These are phyloP conservation scores for Blastocystis sp. DNA, from an alignment of 352 stramenopile species.

Conservation along the genomic window DNA sequence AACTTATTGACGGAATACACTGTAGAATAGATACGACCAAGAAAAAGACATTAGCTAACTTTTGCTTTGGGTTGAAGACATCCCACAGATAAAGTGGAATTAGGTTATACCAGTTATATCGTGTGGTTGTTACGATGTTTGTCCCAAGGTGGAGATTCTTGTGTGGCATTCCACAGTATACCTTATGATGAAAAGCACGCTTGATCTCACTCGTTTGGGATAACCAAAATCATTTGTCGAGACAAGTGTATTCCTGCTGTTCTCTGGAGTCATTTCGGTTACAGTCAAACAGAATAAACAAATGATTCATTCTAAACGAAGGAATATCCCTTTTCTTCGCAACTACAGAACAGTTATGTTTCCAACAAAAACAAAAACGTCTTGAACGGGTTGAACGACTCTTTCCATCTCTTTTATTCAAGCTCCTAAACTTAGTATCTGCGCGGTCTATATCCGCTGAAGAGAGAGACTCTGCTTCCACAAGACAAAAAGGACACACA, in stretches of 20 bases:
- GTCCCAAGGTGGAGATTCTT: neutral
- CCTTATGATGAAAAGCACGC: neutral
- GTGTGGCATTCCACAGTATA: neutral
- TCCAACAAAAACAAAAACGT: neutral
- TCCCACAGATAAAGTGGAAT: conserved; percentile 56
- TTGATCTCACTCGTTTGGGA: neutral
- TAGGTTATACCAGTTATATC: conserved; percentile 7
- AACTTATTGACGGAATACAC: conserved; percentile 47
- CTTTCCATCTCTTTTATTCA: neutral
- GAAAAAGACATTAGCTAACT: conserved; percentile 58
- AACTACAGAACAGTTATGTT: neutral
- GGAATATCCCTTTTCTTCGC: neutral
- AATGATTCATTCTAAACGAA: neutral
- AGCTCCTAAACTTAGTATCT: neutral
- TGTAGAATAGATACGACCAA: conserved; percentile 52
- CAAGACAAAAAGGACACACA: conserved; percentile 48
- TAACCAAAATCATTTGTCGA: neutral
- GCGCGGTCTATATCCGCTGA: neutral
- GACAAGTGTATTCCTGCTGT: neutral
- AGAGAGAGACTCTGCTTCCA: neutral
- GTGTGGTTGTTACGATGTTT: conserved; percentile 3
- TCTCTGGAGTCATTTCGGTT: neutral
- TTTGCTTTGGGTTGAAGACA: conserved; percentile 59
- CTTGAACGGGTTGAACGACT: neutral
- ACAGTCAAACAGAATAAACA: neutral